These are phyloP conservation scores for Moniliella sp. DNA, from an alignment of 1,284 basidiomycete species.

Conservation along the genomic window DNA sequence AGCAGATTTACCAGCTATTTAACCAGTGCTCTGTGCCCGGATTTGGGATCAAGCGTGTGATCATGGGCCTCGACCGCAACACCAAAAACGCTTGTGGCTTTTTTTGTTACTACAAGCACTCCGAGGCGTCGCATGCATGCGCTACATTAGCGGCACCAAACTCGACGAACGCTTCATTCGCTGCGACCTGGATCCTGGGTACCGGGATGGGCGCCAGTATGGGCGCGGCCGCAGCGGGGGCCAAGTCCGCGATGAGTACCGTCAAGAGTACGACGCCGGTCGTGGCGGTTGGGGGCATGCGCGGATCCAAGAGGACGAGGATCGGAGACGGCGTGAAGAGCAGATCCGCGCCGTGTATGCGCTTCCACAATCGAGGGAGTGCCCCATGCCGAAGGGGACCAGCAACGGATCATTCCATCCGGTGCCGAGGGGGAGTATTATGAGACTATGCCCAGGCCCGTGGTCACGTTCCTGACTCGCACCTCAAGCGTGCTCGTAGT, in stretches of 20 bases:
- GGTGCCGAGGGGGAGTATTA: constrained; percentile 11
- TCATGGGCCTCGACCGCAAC: constrained; percentile 95
- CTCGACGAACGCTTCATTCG: constrained; percentile 97
- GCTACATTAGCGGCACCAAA: constrained; percentile 86
- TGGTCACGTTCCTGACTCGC: too few species aligned
- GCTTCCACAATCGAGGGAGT: neutral
- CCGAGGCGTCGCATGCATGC: constrained; percentile 79
- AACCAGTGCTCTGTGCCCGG: constrained; percentile 77
- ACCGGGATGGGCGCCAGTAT: constrained; percentile 87
- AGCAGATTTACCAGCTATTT: constrained; percentile 97
- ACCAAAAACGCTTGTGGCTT: constrained; percentile 97
- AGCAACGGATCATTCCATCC: constrained; percentile 8
- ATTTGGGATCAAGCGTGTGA: constrained; percentile 89
- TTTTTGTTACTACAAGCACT: constrained; percentile 91
- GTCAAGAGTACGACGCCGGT: constrained; percentile 77
- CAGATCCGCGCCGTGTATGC: constrained; percentile 36
- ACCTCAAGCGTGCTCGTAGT: too few species aligned
- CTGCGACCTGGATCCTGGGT: constrained; percentile 92
- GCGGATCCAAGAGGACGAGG: constrained; percentile 38
- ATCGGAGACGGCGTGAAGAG: constrained; percentile 54
- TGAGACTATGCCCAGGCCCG: too few species aligned
- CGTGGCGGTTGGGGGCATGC: constrained; percentile 63
- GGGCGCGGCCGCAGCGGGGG: constrained; percentile 89
- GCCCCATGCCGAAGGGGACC: constrained; percentile 2
- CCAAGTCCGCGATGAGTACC: constrained; percentile 74